Base-by-base conservation (phyloP, 441 rosid genomes). In the Macaranga tanarius region DNA sequence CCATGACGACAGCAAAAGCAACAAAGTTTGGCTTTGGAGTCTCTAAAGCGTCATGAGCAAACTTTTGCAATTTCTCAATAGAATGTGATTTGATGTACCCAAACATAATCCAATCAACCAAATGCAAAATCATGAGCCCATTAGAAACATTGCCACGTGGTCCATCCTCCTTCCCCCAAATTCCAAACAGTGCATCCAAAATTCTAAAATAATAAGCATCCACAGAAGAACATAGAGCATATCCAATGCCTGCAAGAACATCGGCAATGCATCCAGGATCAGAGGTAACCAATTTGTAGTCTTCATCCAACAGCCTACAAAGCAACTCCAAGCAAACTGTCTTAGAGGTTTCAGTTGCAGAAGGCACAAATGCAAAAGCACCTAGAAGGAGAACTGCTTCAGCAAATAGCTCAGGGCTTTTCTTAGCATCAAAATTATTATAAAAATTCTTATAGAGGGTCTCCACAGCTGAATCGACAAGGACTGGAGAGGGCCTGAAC, bases 171-270 rank as follows among this genome's bases (percentile, higher is more conserved):
- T 74, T 87, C 31, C 86, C 84, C 96, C 96, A 88, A 70, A 87
- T 77, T n/a, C 87, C 86, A 73, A 91, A 77, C 63, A 89, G 79
- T 69, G 77, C 78, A 79, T 86, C 82, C 81, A 87, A 82, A 48
- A 84, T 62, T 59, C 90, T 83, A 71, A 70, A 76, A 71, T 75
- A 80, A 80, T 80, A 79, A 75, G 72, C 84, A 81, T 79, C 79
- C 28, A 72, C 51, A 63, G 93, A 83, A 79, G 91, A 87, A 77
- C 89, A 84, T 60, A 92, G 69, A 71, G 90, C 95, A 83, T 92
- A 92, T 28, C 98, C 98, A 67, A 89, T 77, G 62, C 98, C 97
- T 1, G 99, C 96, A 72, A 95, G 98, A 62, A 95, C 79, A 69
- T 86, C 76, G 1, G 88, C 81, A 77, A 86, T 72, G 72, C 83